These are phyloP conservation scores for Hermanozyma aechmeae DNA, from an alignment of 805 yeast species.

Conservation along the genomic window DNA sequence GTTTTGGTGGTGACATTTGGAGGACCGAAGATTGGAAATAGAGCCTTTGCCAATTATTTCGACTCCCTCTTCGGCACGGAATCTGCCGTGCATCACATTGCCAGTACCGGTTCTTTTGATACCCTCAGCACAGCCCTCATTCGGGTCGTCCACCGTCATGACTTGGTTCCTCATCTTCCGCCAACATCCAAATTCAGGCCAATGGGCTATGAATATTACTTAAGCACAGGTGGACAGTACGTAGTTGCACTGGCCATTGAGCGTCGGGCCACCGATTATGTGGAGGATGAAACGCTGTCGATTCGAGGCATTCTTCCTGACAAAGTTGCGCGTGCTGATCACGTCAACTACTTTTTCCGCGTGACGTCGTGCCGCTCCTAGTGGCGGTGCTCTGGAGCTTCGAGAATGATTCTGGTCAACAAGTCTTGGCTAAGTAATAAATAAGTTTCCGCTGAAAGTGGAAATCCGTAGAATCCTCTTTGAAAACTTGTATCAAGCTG, in stretches of 20 bases:
- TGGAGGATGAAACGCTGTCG: conserved; percentile 7
- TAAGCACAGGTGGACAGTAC: no score
- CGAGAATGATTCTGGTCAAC: no score
- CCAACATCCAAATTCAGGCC: neutral
- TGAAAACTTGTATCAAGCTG: no score
- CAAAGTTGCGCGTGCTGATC: conserved; percentile 8
- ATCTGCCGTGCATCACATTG: conserved; percentile 12
- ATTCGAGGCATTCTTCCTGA: conserved; percentile 5
- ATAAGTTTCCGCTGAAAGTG: no score
- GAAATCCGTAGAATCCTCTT: no score
- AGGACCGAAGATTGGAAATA: conserved; percentile 57
- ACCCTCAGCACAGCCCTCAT: neutral
- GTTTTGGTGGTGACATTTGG: conserved; percentile 55
- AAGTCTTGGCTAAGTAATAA: no score
- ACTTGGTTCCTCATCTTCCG: neutral
- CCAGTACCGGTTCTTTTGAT: neutral
- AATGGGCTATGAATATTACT: neutral
- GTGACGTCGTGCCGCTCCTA: conserved; percentile 4
- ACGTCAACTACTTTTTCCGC: conserved; percentile 8
- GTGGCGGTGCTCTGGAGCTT: no score
- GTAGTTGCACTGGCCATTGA: no score
- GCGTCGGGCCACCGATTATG: conserved; percentile 6
- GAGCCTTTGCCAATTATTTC: conserved; percentile 38
- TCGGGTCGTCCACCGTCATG: neutral
- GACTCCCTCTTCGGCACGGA: conserved; percentile 39